These are phyloP conservation scores for Colletotrichum sp. DNA, from an alignment of 2,329 filamentous ascomycete genomes.

Conservation along the genomic window DNA sequence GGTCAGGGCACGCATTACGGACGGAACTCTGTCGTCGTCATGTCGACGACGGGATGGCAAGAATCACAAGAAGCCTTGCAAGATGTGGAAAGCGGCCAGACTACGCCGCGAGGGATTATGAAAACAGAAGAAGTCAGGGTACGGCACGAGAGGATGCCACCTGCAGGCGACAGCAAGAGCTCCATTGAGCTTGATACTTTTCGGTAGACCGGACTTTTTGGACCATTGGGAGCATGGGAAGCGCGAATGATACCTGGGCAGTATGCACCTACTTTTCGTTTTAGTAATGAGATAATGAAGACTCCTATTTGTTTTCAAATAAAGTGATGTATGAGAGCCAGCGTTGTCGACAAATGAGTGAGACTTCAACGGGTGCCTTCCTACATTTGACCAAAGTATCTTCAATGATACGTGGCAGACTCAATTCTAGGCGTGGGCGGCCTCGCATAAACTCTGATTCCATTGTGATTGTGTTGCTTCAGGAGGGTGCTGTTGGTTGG, in stretches of 20 bases:
- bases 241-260: not conserved
- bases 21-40: conserved; percentile 34
- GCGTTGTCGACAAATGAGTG: not conserved
- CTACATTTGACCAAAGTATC: not conserved
- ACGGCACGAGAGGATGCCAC: conserved; percentile 21
- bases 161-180: not conserved
- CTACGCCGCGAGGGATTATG: conserved; percentile 25
- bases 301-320: not conserved
- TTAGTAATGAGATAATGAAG: not conserved
- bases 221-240: not conserved
- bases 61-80: conserved; percentile 37
- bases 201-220: not conserved
- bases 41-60: conserved; percentile 34
- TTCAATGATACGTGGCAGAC: fast-evolving
- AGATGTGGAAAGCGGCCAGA: conserved; percentile 19
- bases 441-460: not conserved
- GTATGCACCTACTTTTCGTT: not conserved
- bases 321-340: too few species aligned
- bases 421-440: not conserved
- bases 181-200: conserved; percentile 22
- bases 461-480: not conserved
- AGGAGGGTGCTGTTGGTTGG: not conserved
- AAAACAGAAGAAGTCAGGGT: conserved; percentile 36
- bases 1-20: conserved; percentile 27
- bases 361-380: not conserved